Base-by-base conservation (phyloP, 2,329 filamentous ascomycete species). In the Stachybotrys elegans region DNA sequence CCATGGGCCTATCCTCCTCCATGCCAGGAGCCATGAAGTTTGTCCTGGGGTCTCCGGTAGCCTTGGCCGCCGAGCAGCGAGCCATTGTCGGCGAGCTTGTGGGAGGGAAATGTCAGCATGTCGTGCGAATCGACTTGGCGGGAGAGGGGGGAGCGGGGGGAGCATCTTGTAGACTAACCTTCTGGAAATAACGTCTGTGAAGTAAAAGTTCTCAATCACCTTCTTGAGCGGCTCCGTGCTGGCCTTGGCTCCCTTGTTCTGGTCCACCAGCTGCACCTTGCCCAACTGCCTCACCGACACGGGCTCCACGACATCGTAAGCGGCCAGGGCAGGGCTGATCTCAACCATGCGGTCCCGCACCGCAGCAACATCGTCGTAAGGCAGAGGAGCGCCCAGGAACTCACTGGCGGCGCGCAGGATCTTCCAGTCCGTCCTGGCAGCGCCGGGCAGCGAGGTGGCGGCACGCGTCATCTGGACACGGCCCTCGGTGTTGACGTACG, bases 401-500 rank as follows among this genome's bases (percentile, higher is more conserved):
- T 97, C 93, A 60, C 87, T 93, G 45, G 79, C 83, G 16, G 93
- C 93, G 52, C 93, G 88, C 56, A 98, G 83, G 60, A 98, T 97
- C 81, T 97, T 98, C 93, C 93, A 98, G 72, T 98, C 93, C 51
- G 93, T 92, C 61, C 93, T 83, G 45, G 92, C 83, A 43, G 90
- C 93, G 48, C 93, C 93, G 20, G 90, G 88, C 52, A 95, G 76
- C 37, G 86, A 87, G 29, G 90, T 94, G 22, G 93, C 93, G 39
- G 88, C 85, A 53, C 93, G 87, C 43, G 88, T 93, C 75, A 95
- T 86, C 72, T 98, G 93, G 19, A 93, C 89, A 57, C 93, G 88
- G 45, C 93, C 93, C 69, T 98, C 93, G 0, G 93, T 97, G 80
- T 97, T 98, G 70, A 98, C 81, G 61, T 95, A 98, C 36, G 93